Conservation (phyloP, 371 early-diverging fungal genomes). For the Mortierella sp. region DNA sequence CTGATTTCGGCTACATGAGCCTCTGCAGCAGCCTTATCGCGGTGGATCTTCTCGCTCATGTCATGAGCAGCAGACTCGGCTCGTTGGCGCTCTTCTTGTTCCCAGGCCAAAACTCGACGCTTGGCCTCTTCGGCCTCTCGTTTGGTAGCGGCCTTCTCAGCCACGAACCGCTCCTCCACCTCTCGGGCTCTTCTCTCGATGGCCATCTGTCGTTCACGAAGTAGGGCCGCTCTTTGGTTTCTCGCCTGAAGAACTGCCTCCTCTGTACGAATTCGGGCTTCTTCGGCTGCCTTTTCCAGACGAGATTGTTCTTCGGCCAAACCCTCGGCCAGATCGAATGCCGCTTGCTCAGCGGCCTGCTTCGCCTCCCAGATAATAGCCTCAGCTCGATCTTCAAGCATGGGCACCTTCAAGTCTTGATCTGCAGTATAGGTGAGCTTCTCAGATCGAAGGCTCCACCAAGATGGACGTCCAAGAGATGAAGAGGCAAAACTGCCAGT, state of each 20-base stretch:
- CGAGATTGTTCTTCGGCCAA: slow-evolving; percentile 23
- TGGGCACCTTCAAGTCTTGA: slow-evolving; percentile 20
- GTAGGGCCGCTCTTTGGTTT: slow-evolving; percentile 22
- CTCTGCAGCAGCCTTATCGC: slow-evolving; percentile 26
- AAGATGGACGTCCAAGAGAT: slow-evolving; percentile 33
- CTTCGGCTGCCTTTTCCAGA: slow-evolving; percentile 23
- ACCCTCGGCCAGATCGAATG: slow-evolving; percentile 28
- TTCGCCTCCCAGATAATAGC: slow-evolving; percentile 41
- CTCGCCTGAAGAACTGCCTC: slow-evolving; percentile 37
- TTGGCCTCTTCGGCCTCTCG: slow-evolving; percentile 29
- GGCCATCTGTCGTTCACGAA: slow-evolving; percentile 39
- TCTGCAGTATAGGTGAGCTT: not conserved
- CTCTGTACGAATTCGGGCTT: slow-evolving; percentile 28
- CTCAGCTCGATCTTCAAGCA: slow-evolving; percentile 33
- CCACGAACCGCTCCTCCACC: slow-evolving; percentile 32
- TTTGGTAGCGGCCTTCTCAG: slow-evolving; percentile 29
- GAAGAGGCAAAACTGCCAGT: slow-evolving; percentile 25
- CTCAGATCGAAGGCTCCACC: slow-evolving; percentile 32
- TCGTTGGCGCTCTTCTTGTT: slow-evolving; percentile 25
- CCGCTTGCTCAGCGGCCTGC: slow-evolving; percentile 30
- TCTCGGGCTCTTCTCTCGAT: slow-evolving; percentile 37
- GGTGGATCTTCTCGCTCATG: slow-evolving; percentile 22
- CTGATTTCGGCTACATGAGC: slow-evolving; percentile 17
- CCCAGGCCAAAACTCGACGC: slow-evolving; percentile 32
- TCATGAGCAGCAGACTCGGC: slow-evolving; percentile 32